Base-by-base conservation (phyloP, 2,329 filamentous ascomycete genomes). In the Hirsutella minnesotensis region DNA sequence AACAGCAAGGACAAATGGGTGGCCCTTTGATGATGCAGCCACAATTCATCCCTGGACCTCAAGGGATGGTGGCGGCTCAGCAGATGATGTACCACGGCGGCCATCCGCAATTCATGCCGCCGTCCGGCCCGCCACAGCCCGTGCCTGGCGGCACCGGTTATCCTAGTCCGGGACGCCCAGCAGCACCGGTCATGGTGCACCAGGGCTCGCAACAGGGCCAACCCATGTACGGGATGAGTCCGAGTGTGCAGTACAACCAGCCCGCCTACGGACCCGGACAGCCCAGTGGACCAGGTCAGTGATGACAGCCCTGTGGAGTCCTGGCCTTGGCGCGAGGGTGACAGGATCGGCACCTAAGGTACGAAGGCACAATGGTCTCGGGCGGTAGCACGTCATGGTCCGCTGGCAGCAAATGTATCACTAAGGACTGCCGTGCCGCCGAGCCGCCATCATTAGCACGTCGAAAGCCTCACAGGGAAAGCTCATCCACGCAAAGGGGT, bases 191-290 rank as follows among this genome's bases (percentile, higher is more conserved):
- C 81, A 96, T 96, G 90, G 85, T 82, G 55, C 89, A 89, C 51
- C 87, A 95, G 65, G 86, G 86, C 43, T 95, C 89, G 22, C 90
- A 95, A 56, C 89, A 94, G 60, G 88, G 89, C 34, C 87, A 94
- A 58, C 79, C 68, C 54, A 77, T 70, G 65, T 89, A 75, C 69
- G 83, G 76, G 49, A 86, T 89, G 81, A 84, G 81, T 54, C 82
- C 82, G 36, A 80, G 72, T 42, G 73, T 81, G 62, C 82, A 82
- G 56, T 86, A 83, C 56, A 83, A 80, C 55, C 84, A 87, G 57
- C 83, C 83, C 31, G 77, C 79, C 42, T 88, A 83, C 61, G 69
- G 72, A 46, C 76, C 78, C 27, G 83, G 83, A 51, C 83, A 84
- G 51, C 75, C 77, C 38, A 60, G 53, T 49, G 79, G 74, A 53